phyloP scores from a whole-genome alignment of 306 rosid genomes.

The Vigna trinervia region DNA sequence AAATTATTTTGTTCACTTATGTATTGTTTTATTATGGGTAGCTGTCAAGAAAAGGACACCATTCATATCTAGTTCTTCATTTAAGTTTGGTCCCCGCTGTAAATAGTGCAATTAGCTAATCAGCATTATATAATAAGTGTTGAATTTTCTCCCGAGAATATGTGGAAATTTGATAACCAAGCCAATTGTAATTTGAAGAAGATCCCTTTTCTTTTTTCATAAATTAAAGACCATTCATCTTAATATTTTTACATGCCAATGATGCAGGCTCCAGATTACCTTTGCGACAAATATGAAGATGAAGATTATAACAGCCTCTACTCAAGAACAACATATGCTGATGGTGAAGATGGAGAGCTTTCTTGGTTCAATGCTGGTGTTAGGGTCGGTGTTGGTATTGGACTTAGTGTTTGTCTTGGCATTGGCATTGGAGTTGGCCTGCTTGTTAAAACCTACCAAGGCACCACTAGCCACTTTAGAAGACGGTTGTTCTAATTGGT shows the following conservation, averaged over 20 bases:
- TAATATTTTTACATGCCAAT: constrained; percentile 18
- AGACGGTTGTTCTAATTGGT: constrained; percentile 51
- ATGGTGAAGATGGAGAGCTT: constrained; percentile 82
- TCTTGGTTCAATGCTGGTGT: constrained; percentile 90
- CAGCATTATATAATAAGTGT: constrained; percentile 8
- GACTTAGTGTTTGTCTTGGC: constrained; percentile 86
- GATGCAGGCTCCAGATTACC: constrained; percentile 51
- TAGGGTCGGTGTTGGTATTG: constrained; percentile 81
- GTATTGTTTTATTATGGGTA: constrained; percentile 26
- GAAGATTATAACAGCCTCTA: constrained; percentile 52
- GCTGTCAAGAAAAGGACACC: constrained; percentile 36
- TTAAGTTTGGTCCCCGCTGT: constrained; percentile 19
- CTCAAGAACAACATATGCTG: constrained; percentile 56
- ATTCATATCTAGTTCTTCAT: constrained; percentile 7
- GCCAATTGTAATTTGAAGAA: constrained; percentile 37
- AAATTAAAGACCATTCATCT: constrained; percentile 25
- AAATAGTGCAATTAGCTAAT: background rate
- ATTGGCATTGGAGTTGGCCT: constrained; percentile 83
- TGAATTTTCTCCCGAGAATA: constrained; percentile 11
- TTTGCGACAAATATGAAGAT: constrained; percentile 51
- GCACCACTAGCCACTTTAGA: constrained; percentile 68
- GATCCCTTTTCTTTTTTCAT: background rate
- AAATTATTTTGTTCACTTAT: background rate
- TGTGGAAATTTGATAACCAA: constrained; percentile 13
- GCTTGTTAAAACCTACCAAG: constrained; percentile 81